These are phyloP conservation scores for Nicotiana tomentosiformis DNA, from an alignment of 257 asterid species.

Conservation along the genomic window DNA sequence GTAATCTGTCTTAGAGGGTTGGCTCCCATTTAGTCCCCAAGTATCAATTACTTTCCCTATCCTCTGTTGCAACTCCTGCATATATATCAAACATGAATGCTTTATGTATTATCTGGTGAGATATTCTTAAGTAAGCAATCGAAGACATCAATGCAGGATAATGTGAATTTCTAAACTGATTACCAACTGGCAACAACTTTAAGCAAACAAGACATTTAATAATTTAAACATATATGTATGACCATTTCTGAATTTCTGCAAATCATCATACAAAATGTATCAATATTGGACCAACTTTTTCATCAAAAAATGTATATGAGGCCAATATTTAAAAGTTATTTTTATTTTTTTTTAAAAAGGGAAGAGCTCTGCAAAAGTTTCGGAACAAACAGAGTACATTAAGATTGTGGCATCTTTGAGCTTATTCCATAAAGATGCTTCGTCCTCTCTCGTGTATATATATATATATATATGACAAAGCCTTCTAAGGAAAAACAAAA, in stretches of 20 bases:
- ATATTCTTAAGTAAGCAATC: no score
- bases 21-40: slow-evolving; percentile 38
- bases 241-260: no score
- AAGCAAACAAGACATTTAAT: no score
- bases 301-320: neutral
- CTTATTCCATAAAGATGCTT: neutral
- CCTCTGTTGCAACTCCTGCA: slow-evolving; percentile 77
- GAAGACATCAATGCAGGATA: no score
- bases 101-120: neutral
- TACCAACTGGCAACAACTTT: no score
- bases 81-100: neutral
- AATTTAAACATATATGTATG: no score
- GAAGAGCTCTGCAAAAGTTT: neutral
- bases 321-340: neutral
- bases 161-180: no score
- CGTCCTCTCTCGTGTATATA: neutral
- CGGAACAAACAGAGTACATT: neutral
- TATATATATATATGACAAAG: neutral
- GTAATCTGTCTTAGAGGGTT: slow-evolving; percentile 40
- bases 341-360: no score
- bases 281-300: neutral
- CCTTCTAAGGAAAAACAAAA: neutral
- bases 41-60: slow-evolving; percentile 51
- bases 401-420: neutral
- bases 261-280: neutral